Evolutionary conservation across 306 rosid species (phyloP).

Genomic region (Lathyrus tuberosus): DNA sequence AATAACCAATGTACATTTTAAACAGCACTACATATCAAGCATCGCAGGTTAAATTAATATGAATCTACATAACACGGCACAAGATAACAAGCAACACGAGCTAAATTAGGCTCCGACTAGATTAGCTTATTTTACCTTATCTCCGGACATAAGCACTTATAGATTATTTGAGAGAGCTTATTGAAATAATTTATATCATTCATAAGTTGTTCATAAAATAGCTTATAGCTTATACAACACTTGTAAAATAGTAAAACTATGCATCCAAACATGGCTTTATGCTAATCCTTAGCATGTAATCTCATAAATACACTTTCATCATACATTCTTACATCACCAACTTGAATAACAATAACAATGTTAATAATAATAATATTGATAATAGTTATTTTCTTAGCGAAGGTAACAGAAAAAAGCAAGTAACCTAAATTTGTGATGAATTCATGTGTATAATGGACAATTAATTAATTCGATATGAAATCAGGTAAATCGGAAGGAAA

Average conservation of each 20-base stretch:
- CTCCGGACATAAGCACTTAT: not conserved
- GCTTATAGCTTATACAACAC: no score
- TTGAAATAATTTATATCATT: not conserved
- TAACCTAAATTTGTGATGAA: not conserved
- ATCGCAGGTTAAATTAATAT: not conserved
- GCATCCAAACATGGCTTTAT: not conserved
- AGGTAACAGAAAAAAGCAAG: not conserved
- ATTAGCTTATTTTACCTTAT: not conserved
- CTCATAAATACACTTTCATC: conserved; percentile 10
- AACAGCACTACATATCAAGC: conserved; percentile 1
- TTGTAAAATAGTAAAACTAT: no score
- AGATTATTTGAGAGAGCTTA: not conserved
- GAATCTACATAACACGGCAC: not conserved
- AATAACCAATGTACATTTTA: not conserved
- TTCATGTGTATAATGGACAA: not conserved
- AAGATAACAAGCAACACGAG: not conserved
- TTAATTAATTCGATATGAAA: conserved; percentile 6
- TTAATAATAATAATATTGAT: not conserved
- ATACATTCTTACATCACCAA: conserved; percentile 18
- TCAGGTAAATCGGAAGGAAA: not conserved
- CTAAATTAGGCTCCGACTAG: not conserved
- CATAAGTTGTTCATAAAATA: not conserved
- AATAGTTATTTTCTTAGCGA: no score
- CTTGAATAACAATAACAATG: not conserved
- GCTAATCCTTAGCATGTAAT: not conserved